Evolutionary conservation across 176 grass and related monocot genomes (phyloP).

Genomic region (Oryza officinalis): DNA sequence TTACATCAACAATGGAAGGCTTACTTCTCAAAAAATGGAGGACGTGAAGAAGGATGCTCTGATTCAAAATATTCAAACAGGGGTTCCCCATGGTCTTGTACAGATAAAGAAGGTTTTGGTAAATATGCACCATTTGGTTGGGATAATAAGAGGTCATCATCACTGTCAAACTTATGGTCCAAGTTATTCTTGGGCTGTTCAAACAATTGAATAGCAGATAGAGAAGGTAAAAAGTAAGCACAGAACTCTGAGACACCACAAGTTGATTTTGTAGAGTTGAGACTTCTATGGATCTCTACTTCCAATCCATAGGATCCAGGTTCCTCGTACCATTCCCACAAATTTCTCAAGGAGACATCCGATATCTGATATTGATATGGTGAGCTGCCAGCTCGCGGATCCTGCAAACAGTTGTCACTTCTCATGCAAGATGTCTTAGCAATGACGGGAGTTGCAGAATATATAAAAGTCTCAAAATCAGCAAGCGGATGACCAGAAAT

Average conservation of each 20-base stretch:
- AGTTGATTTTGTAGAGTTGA: background rate
- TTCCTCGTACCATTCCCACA: conserved; percentile 59
- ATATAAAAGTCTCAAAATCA: conserved; percentile 47
- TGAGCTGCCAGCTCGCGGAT: background rate
- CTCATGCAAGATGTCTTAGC: conserved; percentile 1
- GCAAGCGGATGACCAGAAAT: conserved; percentile 31
- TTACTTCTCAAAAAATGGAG: conserved; percentile 52
- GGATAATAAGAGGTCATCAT: background rate
- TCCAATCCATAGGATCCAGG: conserved; percentile 48
- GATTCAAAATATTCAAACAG: conserved; percentile 58
- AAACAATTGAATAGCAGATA: conserved; percentile 64
- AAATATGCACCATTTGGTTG: background rate
- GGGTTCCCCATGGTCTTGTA: conserved; percentile 20
- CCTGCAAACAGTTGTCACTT: conserved; percentile 10
- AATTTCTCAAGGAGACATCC: conserved; percentile 27
- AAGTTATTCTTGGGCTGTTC: conserved; percentile 10
- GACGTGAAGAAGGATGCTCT: conserved; percentile 43
- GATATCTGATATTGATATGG: conserved; percentile 19
- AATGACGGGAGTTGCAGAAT: conserved; percentile 51
- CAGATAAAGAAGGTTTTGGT: conserved; percentile 6
- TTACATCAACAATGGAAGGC: background rate
- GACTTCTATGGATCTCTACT: conserved; percentile 35
- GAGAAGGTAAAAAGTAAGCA: conserved; percentile 53
- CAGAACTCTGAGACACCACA: conserved; percentile 10
- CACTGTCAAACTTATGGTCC: background rate